Percentiles rank a stretch among this genome's conserved stretches.
These are phyloP conservation scores for Eutrema yunnanense DNA, from an alignment of 345 rosid genomes.

Conservation along the genomic window DNA sequence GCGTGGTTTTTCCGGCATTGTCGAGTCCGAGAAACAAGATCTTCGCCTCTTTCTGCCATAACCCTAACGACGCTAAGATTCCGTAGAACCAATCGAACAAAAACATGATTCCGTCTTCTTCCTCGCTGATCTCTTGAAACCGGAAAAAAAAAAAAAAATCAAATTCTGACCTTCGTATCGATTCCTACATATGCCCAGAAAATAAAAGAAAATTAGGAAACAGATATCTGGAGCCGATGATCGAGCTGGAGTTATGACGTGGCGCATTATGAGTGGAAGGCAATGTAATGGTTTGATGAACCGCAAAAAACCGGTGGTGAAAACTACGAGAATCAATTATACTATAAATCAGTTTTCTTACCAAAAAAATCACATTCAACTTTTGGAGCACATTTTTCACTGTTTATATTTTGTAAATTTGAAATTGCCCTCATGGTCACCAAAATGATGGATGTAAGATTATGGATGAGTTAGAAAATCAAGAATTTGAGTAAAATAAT, in stretches of 20 bases:
- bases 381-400: too few relatives aligned
- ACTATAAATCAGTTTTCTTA: too few relatives aligned
- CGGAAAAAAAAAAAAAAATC: too few relatives aligned
- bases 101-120: slow-evolving; percentile 40
- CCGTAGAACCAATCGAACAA: slow-evolving; percentile 80
- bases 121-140: neutral
- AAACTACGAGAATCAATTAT: too few relatives aligned
- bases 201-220: neutral
- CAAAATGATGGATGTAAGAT: too few relatives aligned
- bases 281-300: neutral
- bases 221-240: slow-evolving; percentile 11
- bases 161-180: neutral
- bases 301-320: too few relatives aligned
- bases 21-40: slow-evolving; percentile 81
- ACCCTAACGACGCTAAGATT: slow-evolving; percentile 61
- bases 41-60: slow-evolving; percentile 82
- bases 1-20: slow-evolving; percentile 78
- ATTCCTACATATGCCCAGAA: neutral
- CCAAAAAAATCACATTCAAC: too few relatives aligned
- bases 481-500: too few relatives aligned
- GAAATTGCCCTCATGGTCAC: too few relatives aligned
- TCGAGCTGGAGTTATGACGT: slow-evolving; percentile 23
- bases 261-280: slow-evolving; percentile 13
- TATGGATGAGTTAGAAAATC: too few relatives aligned
- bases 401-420: too few relatives aligned